Evolutionary conservation across 1,284 basidiomycete genomes (phyloP).

Genomic region (Ganoderma sp.): DNA sequence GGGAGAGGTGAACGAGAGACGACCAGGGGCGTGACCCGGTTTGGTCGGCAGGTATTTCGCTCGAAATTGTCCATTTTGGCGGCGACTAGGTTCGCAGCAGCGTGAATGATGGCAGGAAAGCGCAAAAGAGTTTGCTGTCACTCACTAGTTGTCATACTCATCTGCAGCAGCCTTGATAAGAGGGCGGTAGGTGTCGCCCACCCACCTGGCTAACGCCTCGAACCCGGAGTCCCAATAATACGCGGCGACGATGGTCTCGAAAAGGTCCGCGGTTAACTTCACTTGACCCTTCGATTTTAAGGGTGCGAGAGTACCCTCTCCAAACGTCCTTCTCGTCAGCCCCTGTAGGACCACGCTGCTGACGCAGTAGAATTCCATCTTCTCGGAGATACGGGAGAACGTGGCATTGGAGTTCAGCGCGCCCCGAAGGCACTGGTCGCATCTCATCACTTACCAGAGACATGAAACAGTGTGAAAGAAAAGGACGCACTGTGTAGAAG

Average conservation of each 20-base stretch:
- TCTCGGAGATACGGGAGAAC: conserved; percentile 41
- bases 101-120: background rate
- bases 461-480: background rate
- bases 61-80: conserved; percentile 10
- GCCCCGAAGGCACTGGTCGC: conserved; percentile 32
- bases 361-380: conserved; percentile 41
- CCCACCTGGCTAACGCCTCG: conserved; percentile 38
- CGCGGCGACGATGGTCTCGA: conserved; percentile 42
- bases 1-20: background rate
- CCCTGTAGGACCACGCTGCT: conserved; percentile 33
- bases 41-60: background rate
- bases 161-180: conserved; percentile 32
- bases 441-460: conserved; percentile 12
- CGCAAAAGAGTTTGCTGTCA: background rate
- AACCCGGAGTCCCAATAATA: conserved; percentile 41
- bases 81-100: background rate
- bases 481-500: conserved; percentile 40
- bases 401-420: conserved; percentile 41
- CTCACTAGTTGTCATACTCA: conserved; percentile 31
- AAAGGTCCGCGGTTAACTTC: conserved; percentile 42
- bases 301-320: conserved; percentile 32
- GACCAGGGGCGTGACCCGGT: conserved; percentile 4
- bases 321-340: conserved; percentile 36
- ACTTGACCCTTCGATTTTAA: conserved; percentile 29
- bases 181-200: conserved; percentile 35